A percentile compares a stretch with the other conserved stretches of the same genome.
Conservation (phyloP, 1,284 basidiomycete species). For the Apiotrichum akiyoshidainum region DNA sequence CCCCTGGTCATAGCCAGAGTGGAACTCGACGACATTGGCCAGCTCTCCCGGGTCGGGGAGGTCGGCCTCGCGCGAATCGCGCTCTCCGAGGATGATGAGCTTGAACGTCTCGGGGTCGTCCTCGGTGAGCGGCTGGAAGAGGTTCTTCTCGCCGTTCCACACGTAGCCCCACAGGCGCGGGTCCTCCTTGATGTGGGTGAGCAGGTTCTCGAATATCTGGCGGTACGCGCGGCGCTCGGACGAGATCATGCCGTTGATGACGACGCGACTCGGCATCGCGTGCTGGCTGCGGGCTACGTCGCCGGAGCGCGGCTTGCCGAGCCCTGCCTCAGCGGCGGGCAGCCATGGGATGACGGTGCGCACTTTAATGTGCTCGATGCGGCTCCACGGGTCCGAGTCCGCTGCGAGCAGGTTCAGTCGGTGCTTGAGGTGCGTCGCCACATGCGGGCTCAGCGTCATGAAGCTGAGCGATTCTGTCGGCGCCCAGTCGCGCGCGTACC, state of each 20-base stretch:
- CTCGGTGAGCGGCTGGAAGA: background rate
- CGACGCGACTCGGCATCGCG: background rate
- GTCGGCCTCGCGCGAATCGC: background rate
- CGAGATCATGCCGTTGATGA: constrained; percentile 7
- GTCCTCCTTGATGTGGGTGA: background rate
- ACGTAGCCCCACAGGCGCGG: background rate
- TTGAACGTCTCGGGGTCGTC: constrained; percentile 2
- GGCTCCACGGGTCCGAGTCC: background rate
- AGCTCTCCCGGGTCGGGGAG: constrained; percentile 1
- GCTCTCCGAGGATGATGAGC: constrained; percentile 1
- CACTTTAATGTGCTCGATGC: background rate
- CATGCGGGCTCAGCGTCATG: background rate
- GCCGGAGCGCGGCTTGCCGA: background rate
- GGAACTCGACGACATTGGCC: background rate
- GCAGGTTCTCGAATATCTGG: background rate
- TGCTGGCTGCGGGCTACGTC: background rate
- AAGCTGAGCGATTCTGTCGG: background rate
- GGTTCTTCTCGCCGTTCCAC: background rate
- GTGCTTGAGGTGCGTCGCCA: background rate
- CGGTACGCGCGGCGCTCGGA: constrained; percentile 2
- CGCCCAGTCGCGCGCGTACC: background rate
- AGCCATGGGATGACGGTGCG: constrained; percentile 7
- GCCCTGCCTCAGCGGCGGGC: background rate
- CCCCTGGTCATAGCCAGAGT: background rate
- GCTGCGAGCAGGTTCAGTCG: background rate